Percentiles rank a stretch among this genome's conserved stretches.
Conservation (phyloP, 305 asterid genomes). For the Fraxinus latifolia region DNA sequence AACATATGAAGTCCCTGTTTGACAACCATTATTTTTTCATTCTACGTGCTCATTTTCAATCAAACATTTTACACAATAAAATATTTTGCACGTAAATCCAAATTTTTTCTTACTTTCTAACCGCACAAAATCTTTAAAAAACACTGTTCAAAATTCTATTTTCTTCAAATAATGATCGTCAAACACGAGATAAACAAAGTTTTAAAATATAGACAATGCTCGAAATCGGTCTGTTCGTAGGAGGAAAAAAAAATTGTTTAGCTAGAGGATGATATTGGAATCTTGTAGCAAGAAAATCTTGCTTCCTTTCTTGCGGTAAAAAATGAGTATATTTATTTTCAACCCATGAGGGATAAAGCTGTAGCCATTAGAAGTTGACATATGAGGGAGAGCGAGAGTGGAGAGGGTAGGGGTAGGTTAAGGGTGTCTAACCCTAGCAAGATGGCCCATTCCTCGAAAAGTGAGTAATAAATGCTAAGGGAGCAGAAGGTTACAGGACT, state of each 20-base stretch:
- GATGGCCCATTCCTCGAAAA: constrained; percentile 73
- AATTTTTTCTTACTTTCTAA: too few relatives aligned
- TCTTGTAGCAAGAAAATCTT: background rate
- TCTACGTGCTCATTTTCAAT: too few relatives aligned
- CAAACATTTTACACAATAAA: too few relatives aligned
- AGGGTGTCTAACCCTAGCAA: constrained; percentile 29
- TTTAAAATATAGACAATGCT: background rate
- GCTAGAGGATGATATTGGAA: background rate
- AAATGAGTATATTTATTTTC: background rate
- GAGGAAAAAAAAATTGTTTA: too few relatives aligned
- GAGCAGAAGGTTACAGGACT: constrained; percentile 69
- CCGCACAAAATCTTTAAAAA: too few relatives aligned
- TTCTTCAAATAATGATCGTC: too few relatives aligned
- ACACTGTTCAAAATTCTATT: too few relatives aligned
- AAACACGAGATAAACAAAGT: too few relatives aligned
- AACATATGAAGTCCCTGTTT: too few relatives aligned
- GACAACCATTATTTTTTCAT: too few relatives aligned
- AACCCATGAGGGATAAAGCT: background rate
- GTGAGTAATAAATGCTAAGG: constrained; percentile 63
- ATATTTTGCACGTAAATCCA: too few relatives aligned
- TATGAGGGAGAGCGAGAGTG: constrained; percentile 23
- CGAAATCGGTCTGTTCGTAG: background rate
- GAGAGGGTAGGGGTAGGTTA: background rate
- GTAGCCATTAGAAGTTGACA: constrained; percentile 53
- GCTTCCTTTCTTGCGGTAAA: background rate